Evolutionary conservation across 805 yeast genomes (phyloP), one percentile per base, ranked within the genome.

Genomic region (Hyphopichia homilentoma): DNA sequence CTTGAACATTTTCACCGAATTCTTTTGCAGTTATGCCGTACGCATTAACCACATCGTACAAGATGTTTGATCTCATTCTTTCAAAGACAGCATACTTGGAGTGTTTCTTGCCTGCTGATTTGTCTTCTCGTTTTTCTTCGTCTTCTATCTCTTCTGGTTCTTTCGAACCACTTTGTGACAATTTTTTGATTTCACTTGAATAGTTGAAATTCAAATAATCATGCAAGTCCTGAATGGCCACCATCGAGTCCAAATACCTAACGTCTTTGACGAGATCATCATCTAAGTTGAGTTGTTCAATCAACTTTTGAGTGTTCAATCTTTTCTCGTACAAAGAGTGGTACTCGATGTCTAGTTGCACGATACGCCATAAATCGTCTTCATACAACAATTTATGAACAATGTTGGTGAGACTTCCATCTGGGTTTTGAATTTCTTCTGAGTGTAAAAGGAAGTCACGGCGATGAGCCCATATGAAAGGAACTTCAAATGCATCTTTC

Each of bases 381-480:
- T 84, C 94, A 34, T 68, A 74, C 35, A 84, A 61, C 29, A 80
- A 56, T 41, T 73, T 75, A 41, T 67, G 75, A 8, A 74, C 76
- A 15, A 52, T 52, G 20, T 50, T 58, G n/a, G 45, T 41, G 12
- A 44, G 33, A 5, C 43, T 33, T 4, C 75, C 68, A 24, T 68
- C 71, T 11, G 57, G 65, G 23, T 56, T 57, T 18, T 52, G 46
- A 11, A 55, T 54, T 23, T 75, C 75, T 25, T 70, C 70, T 7
- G 85, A 73, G 46, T 68, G 68, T 38, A 84, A 63, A 13, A 87
- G 67, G 52, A 84, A 87, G 58, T 93, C 97, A 60, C 95, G 84
- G 56, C 97, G 84, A 53, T 88, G 95, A 16, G 88, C 84, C 84
- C 95, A 88, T 39, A 93, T 88, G 48, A 88, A 85, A 7, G 98